phyloP scores from a whole-genome alignment of 345 rosid species.

The Carallia pectinifolia region DNA sequence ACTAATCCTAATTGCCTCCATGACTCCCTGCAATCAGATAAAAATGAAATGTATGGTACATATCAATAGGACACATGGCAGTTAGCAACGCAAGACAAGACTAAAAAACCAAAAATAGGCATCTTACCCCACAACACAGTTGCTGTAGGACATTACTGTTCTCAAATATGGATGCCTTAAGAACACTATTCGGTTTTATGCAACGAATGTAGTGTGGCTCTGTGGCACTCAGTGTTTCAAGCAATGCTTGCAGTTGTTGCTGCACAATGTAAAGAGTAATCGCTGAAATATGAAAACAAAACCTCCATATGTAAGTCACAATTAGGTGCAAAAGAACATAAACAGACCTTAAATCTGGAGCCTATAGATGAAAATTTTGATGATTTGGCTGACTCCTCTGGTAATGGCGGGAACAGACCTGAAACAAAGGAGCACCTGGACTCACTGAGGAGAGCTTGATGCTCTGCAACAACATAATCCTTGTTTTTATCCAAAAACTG shows the following conservation, averaged over 20 bases:
- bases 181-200: slow-evolving; percentile 91
- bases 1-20: slow-evolving; percentile 99
- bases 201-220: slow-evolving; percentile 98
- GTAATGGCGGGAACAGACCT: slow-evolving; percentile 63
- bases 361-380: slow-evolving; percentile 98
- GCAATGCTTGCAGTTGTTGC: slow-evolving; percentile 92
- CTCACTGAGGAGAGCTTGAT: slow-evolving; percentile 79
- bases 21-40: slow-evolving; percentile 67
- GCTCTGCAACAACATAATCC: slow-evolving; percentile 97
- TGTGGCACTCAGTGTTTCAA: slow-evolving; percentile 86
- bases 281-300: neutral
- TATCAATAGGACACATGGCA: slow-evolving; percentile 5
- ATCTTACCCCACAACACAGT: slow-evolving; percentile 88
- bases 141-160: slow-evolving; percentile 82
- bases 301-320: neutral
- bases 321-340: neutral
- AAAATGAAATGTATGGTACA: slow-evolving; percentile 2
- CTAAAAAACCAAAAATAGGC: neutral
- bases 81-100: neutral
- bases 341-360: slow-evolving; percentile 84
- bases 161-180: slow-evolving; percentile 90
- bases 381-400: slow-evolving; percentile 83
- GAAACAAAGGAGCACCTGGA: slow-evolving; percentile 87
- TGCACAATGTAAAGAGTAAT: slow-evolving; percentile 36
- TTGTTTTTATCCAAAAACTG: slow-evolving; percentile 96